Conservation (phyloP, 129 eudicot species). For the Arctium lappa region DNA sequence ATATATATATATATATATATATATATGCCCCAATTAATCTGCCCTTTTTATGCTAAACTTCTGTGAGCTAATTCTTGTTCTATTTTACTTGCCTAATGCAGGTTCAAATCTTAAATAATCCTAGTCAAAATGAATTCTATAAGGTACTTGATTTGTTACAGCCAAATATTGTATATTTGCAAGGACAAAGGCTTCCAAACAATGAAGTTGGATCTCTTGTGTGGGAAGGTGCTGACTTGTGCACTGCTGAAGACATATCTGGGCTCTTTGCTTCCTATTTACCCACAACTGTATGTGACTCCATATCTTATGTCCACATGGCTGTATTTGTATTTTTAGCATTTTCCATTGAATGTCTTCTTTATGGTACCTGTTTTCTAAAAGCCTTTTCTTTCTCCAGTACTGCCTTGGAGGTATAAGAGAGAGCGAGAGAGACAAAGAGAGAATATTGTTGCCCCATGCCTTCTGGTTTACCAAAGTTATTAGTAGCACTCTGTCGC, state of each 20-base stretch:
- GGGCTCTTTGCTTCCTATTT: conserved; percentile 49
- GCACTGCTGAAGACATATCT: conserved; percentile 36
- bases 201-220: conserved; percentile 67
- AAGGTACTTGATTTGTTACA: conserved; percentile 50
- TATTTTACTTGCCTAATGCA: conserved; percentile 22
- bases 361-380: background rate
- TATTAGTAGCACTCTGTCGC: no score
- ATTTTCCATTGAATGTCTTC: no score
- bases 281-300: conserved; percentile 75
- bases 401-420: no score
- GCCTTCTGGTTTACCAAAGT: no score
- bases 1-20: no score
- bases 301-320: background rate
- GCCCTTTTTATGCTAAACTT: background rate
- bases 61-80: background rate
- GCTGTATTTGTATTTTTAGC: background rate
- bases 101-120: conserved; percentile 67
- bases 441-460: no score
- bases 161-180: conserved; percentile 78
- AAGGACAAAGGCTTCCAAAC: conserved; percentile 64
- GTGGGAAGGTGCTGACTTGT: conserved; percentile 36
- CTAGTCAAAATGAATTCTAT: conserved; percentile 56
- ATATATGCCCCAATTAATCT: background rate
- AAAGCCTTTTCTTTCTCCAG: background rate
- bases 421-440: background rate